Evolutionary conservation across 495 filamentous ascomycete genomes (phyloP).

Genomic region (Xanthoparmelia taractica): DNA sequence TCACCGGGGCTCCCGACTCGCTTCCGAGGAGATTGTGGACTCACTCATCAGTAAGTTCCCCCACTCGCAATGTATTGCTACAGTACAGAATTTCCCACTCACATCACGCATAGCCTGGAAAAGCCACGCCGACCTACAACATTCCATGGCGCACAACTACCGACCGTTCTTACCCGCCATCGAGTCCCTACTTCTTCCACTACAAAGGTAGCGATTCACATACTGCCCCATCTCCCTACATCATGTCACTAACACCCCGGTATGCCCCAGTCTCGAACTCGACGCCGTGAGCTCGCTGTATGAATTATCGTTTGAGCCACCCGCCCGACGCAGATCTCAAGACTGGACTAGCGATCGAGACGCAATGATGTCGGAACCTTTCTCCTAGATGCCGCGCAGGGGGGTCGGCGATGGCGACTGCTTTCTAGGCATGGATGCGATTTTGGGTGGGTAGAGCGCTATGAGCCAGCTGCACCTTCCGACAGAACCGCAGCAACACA

Average conservation of each 20-base stretch:
- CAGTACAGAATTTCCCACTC: background rate
- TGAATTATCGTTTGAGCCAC: background rate
- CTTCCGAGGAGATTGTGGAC: background rate
- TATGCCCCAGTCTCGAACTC: background rate
- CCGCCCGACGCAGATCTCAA: background rate
- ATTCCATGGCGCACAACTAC: background rate
- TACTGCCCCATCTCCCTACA: background rate
- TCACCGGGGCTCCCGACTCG: background rate
- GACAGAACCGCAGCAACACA: background rate
- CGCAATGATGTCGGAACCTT: background rate
- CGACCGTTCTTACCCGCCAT: background rate
- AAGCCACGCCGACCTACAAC: background rate
- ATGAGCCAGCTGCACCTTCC: background rate
- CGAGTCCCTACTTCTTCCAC: background rate
- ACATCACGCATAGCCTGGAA: background rate
- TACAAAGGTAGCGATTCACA: background rate
- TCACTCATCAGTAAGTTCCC: background rate
- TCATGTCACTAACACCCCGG: background rate
- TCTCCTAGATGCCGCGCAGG: background rate
- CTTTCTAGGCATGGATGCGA: background rate
- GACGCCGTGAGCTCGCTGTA: background rate
- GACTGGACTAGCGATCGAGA: background rate
- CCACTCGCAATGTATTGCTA: background rate
- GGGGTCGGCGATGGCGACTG: background rate
- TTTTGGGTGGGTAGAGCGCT: background rate